These are phyloP conservation scores for Venturia aucupariae DNA, from an alignment of 2,329 filamentous ascomycete species.

Conservation along the genomic window DNA sequence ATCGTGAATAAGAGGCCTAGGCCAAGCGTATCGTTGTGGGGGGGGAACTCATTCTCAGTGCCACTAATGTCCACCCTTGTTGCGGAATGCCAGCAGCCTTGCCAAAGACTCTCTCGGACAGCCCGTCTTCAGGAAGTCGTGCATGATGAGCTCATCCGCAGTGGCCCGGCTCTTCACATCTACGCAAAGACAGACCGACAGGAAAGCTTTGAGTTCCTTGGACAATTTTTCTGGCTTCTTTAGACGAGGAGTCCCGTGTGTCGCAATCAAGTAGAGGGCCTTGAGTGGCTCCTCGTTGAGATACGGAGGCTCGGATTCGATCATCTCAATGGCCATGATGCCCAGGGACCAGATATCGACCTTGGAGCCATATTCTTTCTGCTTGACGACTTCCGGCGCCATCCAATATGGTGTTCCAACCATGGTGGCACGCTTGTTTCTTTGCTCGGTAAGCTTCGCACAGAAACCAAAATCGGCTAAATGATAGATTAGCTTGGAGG, in stretches of 20 bases:
- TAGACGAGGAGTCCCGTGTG: conserved; percentile 88
- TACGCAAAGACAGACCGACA: conserved; percentile 92
- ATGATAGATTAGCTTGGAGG: conserved; percentile 26
- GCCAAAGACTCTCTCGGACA: conserved; percentile 75
- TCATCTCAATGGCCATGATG: conserved; percentile 99
- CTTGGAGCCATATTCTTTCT: conserved; percentile 97
- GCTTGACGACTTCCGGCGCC: conserved; percentile 98
- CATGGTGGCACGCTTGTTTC: conserved; percentile 97
- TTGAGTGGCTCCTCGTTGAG: conserved; percentile 97
- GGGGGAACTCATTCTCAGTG: background rate
- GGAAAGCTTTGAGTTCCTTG: conserved; percentile 95
- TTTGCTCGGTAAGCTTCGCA: conserved; percentile 93
- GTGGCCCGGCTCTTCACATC: conserved; percentile 92
- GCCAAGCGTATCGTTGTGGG: background rate
- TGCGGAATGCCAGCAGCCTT: conserved; percentile 74
- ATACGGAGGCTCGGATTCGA: conserved; percentile 95
- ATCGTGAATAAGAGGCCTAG: background rate
- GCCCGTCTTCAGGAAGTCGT: conserved; percentile 91
- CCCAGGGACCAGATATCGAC: conserved; percentile 98
- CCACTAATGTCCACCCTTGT: conserved; percentile 45
- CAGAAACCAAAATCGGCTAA: conserved; percentile 98
- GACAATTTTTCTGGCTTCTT: conserved; percentile 98
- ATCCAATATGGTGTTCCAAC: conserved; percentile 99
- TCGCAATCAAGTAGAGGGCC: conserved; percentile 93
- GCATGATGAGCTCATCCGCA: conserved; percentile 76